A percentile compares a stretch with the other conserved stretches of the same genome.
Evolutionary conservation across 2,329 filamentous ascomycete species (phyloP).

Genomic region (Seiridium unicorne): DNA sequence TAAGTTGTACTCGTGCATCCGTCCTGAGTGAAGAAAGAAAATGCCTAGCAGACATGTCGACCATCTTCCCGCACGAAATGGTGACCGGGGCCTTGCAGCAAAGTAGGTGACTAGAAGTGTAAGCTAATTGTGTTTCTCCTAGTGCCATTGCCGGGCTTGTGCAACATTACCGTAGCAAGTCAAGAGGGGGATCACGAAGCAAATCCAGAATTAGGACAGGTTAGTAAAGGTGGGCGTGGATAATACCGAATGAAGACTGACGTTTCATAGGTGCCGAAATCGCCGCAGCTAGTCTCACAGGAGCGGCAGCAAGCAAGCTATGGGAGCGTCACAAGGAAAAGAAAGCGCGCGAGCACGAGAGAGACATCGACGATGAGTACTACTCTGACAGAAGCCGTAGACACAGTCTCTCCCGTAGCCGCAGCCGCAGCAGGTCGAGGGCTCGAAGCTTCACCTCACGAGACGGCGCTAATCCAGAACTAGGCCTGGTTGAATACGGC

Average conservation of each 20-base stretch:
- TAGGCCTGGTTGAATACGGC: constrained; percentile 68
- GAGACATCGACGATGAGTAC: constrained; percentile 31
- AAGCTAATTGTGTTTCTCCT: neutral
- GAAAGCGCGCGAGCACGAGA: constrained; percentile 39
- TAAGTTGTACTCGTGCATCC: constrained; percentile 16
- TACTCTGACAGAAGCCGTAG: constrained; percentile 17
- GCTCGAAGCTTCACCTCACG: constrained; percentile 32
- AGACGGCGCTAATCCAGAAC: constrained; percentile 61
- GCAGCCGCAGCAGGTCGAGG: constrained; percentile 37
- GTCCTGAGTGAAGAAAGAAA: too few relatives aligned
- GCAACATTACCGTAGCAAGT: constrained; percentile 55
- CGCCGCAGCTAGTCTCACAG: constrained; percentile 57
- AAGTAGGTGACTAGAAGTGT: neutral
- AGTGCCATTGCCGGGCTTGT: constrained; percentile 57
- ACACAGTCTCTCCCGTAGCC: constrained; percentile 20
- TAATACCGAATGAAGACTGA: constrained; percentile 10
- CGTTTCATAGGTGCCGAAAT: constrained; percentile 47
- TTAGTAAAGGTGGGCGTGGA: constrained; percentile 8
- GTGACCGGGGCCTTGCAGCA: neutral
- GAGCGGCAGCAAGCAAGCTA: constrained; percentile 59
- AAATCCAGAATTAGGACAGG: constrained; percentile 44
- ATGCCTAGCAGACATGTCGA: too few relatives aligned
- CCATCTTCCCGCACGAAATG: neutral
- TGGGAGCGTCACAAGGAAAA: constrained; percentile 62
- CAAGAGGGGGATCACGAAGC: constrained; percentile 34